Evolutionary conservation across 2,329 filamentous ascomycete genomes (phyloP), one percentile per base, ranked within the genome.

Genomic region (Neofusicoccum laricinum): DNA sequence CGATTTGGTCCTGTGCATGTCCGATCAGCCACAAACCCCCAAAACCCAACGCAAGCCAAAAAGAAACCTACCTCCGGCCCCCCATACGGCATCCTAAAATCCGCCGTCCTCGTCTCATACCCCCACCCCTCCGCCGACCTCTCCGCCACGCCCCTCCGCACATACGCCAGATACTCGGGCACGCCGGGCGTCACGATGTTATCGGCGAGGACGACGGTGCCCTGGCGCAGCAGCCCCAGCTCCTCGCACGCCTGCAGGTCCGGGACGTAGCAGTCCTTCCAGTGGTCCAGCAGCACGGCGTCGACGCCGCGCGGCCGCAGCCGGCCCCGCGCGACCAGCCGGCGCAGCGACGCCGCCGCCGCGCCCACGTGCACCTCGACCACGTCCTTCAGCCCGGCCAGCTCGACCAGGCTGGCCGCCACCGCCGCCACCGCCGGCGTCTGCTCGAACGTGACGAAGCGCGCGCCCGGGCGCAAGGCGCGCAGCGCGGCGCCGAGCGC

Each of bases 121-220:
- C 4, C 17, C 10, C 25, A 41, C 2, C 34, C 14, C 5, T 45
- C 55, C 5, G 21, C 19, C 8, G 55, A 25, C 21, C 15, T 17
- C 40, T 48, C 55, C 8, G 40, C 43, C 30, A 11, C 15, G 6
- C 55, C 55, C 19, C 69, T 77, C 78, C 71, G 68, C 7, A 81
- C 76, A 71, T 80, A 79, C 61, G 71, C 71, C 45, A 80, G 66
- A 68, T 82, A 82, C 11, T 77, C 73, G 12, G 80, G 80, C 49
- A 79, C 80, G 1, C 80, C 80, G 0, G 79, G 80, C 11, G 69
- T 67, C 25, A 80, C 68, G 32, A 80, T 77, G 66, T 82, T 82
- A 67, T 82, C 80, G 2, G 80, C 80, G 2, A 77, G 73, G 6
- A 81, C 66, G 4, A 78, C 67, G 0, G 71, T 73, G 1, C 77